A percentile compares a stretch with the other conserved stretches of the same genome.
These are phyloP conservation scores for Fistulinella cinereoalba DNA, from an alignment of 1,284 basidiomycete species.

Conservation along the genomic window DNA sequence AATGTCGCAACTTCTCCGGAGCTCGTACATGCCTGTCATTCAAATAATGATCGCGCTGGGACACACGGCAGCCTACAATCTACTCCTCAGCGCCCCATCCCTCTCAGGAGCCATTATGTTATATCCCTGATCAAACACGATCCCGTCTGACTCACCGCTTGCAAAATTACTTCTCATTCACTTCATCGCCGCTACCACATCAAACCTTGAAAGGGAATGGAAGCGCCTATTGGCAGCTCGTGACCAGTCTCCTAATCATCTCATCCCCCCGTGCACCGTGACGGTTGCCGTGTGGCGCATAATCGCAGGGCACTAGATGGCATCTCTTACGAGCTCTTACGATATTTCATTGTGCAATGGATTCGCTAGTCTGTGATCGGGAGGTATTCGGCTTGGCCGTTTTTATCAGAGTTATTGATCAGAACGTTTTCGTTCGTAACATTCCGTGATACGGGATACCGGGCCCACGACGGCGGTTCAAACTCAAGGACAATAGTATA, in stretches of 20 bases:
- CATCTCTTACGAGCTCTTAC: slow-evolving; percentile 1
- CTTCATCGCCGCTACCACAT: slow-evolving; percentile 22
- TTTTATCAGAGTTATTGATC: slow-evolving; percentile 14
- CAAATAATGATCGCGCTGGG: slow-evolving; percentile 1
- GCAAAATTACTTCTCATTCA: slow-evolving; percentile 21
- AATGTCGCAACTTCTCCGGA: slow-evolving; percentile 49
- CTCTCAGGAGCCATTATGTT: neutral
- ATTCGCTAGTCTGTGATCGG: neutral
- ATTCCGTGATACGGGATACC: neutral
- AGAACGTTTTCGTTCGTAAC: no score
- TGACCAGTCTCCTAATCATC: slow-evolving; percentile 7
- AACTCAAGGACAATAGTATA: neutral
- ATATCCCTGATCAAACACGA: slow-evolving; percentile 14
- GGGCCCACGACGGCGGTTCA: neutral
- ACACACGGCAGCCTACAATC: slow-evolving; percentile 1
- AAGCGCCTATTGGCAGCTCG: slow-evolving; percentile 20
- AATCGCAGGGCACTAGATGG: neutral
- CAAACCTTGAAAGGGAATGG: slow-evolving; percentile 29
- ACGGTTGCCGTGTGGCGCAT: neutral
- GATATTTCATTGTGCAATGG: neutral
- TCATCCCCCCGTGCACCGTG: neutral
- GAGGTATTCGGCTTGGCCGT: slow-evolving; percentile 7
- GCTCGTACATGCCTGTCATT: no score
- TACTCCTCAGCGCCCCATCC: neutral
- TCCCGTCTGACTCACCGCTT: neutral